These are phyloP conservation scores for Lichtheimia corymbifera DNA, from an alignment of 371 early-diverging fungal genomes.

Conservation along the genomic window DNA sequence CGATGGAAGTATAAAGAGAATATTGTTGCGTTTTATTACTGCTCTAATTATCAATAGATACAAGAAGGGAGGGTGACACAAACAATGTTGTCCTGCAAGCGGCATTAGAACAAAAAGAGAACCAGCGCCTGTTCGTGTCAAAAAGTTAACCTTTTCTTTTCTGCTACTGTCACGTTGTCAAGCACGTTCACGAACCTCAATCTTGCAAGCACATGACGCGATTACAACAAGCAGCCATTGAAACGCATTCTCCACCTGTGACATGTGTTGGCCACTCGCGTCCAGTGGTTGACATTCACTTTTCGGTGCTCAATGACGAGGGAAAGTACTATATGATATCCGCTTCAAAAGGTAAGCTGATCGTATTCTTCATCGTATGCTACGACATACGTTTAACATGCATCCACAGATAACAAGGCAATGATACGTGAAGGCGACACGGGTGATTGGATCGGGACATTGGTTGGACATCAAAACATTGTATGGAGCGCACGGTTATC, in stretches of 20 bases:
- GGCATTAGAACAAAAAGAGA: too few relatives aligned
- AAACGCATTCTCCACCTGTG: conserved; percentile 56
- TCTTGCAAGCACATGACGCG: not conserved
- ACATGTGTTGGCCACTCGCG: conserved; percentile 88
- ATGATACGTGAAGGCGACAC: conserved; percentile 85
- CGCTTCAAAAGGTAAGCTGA: conserved; percentile 81
- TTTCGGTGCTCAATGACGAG: conserved; percentile 68
- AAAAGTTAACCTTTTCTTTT: too few relatives aligned
- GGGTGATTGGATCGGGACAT: conserved; percentile 91
- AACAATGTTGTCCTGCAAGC: too few relatives aligned
- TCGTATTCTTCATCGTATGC: not conserved
- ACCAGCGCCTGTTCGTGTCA: too few relatives aligned
- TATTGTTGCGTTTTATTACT: too few relatives aligned
- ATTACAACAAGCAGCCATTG: conserved; percentile 13
- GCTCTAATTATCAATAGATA: too few relatives aligned
- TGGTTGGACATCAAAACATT: conserved; percentile 87
- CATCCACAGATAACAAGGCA: conserved; percentile 74
- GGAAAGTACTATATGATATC: conserved; percentile 79
- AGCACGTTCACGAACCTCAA: too few relatives aligned
- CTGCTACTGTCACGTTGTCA: too few relatives aligned
- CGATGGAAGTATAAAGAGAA: too few relatives aligned
- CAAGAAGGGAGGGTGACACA: too few relatives aligned
- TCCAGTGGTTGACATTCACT: conserved; percentile 85
- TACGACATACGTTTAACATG: not conserved
- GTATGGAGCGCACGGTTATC: conserved; percentile 88